Evolutionary conservation across 2,329 filamentous ascomycete species (phyloP), one percentile per base, ranked within the genome.

Genomic region (Exophiala sideris): DNA sequence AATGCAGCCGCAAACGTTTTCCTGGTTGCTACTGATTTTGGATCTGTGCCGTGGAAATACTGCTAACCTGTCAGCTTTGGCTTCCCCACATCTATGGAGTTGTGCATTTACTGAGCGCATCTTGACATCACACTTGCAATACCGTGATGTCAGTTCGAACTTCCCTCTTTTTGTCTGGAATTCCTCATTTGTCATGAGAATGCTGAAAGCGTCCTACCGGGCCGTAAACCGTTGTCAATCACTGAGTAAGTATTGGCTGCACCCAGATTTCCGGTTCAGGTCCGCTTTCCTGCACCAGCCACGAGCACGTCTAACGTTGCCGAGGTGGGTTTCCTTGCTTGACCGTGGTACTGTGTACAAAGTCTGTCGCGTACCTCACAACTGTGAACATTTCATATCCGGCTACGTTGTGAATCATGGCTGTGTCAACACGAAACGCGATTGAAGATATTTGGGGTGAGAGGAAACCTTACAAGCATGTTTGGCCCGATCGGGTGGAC

Each of bases 401-500:
- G 24, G 24, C 24, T 29, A 29, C 24, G 24, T 29, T 29, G 11
- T 38, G 10, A 38, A 16, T 38, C 11, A 12, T 38, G 35, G 35
- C 35, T 38, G 4, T 12, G 14, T 16, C 11, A 2, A 45, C 42
- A 24, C 59, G 68, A 8, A 62, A 70, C 56, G 64, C 67, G 1
- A 66, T 70, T 38, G 54, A 65, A 48, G 63, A 70, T 47, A 65
- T 71, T 44, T 71, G 65, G 65, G 67, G 66, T 6, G 50, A 58
- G 9, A 62, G 68, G 11, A 68, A 64, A 2, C 68, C 68, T 0
- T 71, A 68, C 52, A 67, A 68, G 48, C 63, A 68, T 40, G 56
- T 69, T 40, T 72, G 70, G 69, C 69, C 69, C 1, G 62, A 62
- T 0, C 55, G 70, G 38, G 62, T 67, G 3, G 70, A 72, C 51